Evolutionary conservation across 257 asterid species (phyloP).

Genomic region (Gardenia jasminoides): DNA sequence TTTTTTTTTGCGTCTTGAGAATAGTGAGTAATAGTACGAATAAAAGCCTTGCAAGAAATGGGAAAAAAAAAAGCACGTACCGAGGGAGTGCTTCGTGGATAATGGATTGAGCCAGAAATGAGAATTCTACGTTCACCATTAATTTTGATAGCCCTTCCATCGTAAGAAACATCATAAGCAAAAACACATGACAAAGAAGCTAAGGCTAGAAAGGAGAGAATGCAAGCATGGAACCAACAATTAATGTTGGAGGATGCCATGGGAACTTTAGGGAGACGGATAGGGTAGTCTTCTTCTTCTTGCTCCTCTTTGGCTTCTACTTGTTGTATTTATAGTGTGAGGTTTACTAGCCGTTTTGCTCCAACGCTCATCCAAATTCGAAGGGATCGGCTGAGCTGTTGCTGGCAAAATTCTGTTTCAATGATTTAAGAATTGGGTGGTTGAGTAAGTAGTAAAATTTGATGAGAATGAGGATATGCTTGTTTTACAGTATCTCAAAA

Average conservation of each 20-base stretch:
- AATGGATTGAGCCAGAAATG: conserved; percentile 71
- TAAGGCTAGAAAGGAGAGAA: neutral
- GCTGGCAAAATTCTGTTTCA: too few species aligned
- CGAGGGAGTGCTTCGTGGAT: conserved; percentile 66
- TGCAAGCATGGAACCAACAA: neutral
- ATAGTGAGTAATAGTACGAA: too few species aligned
- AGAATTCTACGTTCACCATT: conserved; percentile 52
- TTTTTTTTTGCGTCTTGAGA: too few species aligned
- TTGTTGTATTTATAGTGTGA: too few species aligned
- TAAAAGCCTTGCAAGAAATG: too few species aligned
- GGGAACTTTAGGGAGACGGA: neutral
- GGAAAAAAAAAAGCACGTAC: too few species aligned
- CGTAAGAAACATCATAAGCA: conserved; percentile 43
- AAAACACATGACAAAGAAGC: neutral
- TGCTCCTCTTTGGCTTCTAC: too few species aligned
- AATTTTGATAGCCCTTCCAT: conserved; percentile 60
- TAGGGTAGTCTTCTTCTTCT: too few species aligned
- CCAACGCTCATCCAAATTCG: too few species aligned
- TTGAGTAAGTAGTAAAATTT: too few species aligned
- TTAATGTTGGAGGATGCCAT: neutral
- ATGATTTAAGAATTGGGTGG: neutral
- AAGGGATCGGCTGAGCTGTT: too few species aligned
- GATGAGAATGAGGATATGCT: neutral
- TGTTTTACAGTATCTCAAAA: neutral
- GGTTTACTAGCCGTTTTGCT: too few species aligned